Evolutionary conservation across 78 protist species (phyloP).

Genomic region (Dictyostelium brefeldianum): DNA sequence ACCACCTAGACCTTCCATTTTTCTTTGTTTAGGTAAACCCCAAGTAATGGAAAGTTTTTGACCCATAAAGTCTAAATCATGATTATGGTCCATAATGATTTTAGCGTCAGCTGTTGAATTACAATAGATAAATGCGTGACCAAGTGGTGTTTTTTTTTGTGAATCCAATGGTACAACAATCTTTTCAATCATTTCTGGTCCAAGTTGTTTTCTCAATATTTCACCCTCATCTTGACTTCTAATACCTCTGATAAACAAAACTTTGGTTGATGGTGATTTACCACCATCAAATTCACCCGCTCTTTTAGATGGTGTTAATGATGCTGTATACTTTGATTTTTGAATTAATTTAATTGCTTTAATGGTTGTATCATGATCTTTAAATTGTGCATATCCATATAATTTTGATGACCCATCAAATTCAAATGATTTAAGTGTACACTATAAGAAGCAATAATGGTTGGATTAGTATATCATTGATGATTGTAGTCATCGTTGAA

Average conservation of each 20-base stretch:
- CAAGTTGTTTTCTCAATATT: conserved; percentile 42
- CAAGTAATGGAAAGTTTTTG: conserved; percentile 22
- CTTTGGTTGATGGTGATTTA: conserved; percentile 57
- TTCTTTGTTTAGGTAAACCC: conserved; percentile 71
- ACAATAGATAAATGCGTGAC: conserved; percentile 75
- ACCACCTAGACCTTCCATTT: background rate
- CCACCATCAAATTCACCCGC: background rate
- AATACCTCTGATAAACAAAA: conserved; percentile 50
- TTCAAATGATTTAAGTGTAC: conserved; percentile 60
- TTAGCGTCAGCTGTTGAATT: conserved; percentile 50
- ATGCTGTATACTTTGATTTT: conserved; percentile 67
- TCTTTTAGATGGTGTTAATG: conserved; percentile 55
- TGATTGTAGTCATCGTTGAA: no score
- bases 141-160: conserved; percentile 61
- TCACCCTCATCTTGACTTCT: conserved; percentile 63
- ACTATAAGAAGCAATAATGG: background rate
- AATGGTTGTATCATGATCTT: conserved; percentile 78
- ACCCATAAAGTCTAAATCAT: conserved; percentile 37
- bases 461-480: no score
- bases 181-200: conserved; percentile 46
- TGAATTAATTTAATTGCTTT: conserved; percentile 74
- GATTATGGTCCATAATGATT: conserved; percentile 26
- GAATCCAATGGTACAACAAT: conserved; percentile 65
- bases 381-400: conserved; percentile 65
- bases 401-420: conserved; percentile 40